phyloP scores from a whole-genome alignment of 2,329 filamentous ascomycete genomes.

The Calonectria ilicicola region DNA sequence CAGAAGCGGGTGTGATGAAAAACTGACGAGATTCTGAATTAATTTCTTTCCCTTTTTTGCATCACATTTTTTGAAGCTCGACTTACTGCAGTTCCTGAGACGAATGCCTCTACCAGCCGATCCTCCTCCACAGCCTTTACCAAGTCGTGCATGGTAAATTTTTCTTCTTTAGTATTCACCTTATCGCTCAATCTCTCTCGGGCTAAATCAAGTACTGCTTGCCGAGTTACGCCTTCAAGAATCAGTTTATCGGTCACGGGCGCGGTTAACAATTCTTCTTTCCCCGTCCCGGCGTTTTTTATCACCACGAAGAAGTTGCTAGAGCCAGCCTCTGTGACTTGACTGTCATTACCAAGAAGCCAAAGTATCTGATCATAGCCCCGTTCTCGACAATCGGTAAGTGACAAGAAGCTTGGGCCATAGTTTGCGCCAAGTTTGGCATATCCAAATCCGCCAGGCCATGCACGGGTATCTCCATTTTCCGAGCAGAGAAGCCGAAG shows the following conservation, averaged over 20 bases:
- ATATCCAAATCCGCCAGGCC: constrained; percentile 50
- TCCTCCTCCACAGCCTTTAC: constrained; percentile 67
- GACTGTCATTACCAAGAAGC: constrained; percentile 72
- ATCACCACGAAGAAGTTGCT: constrained; percentile 78
- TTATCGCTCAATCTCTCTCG: constrained; percentile 31
- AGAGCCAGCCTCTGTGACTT: constrained; percentile 53
- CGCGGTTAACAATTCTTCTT: constrained; percentile 73
- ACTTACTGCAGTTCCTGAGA: constrained; percentile 72
- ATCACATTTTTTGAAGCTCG: neutral
- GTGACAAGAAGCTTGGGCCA: constrained; percentile 22
- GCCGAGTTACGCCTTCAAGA: constrained; percentile 74
- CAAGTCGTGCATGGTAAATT: constrained; percentile 72
- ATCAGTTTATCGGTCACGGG: constrained; percentile 71
- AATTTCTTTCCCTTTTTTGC: neutral
- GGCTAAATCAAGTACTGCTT: constrained; percentile 71
- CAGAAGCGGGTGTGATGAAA: constrained; percentile 23
- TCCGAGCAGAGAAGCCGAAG: constrained; percentile 17
- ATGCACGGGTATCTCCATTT: constrained; percentile 19
- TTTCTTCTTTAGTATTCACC: constrained; percentile 53
- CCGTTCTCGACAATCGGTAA: constrained; percentile 11
- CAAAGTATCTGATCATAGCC: constrained; percentile 64
- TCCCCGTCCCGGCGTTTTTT: constrained; percentile 57
- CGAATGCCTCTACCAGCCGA: constrained; percentile 74
- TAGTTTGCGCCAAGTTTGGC: constrained; percentile 33
- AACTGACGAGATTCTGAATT: neutral